A percentile compares a stretch with the other conserved stretches of the same genome.
These are phyloP conservation scores for Mucor circinelloides DNA, from an alignment of 371 early-diverging fungal species.

Conservation along the genomic window DNA sequence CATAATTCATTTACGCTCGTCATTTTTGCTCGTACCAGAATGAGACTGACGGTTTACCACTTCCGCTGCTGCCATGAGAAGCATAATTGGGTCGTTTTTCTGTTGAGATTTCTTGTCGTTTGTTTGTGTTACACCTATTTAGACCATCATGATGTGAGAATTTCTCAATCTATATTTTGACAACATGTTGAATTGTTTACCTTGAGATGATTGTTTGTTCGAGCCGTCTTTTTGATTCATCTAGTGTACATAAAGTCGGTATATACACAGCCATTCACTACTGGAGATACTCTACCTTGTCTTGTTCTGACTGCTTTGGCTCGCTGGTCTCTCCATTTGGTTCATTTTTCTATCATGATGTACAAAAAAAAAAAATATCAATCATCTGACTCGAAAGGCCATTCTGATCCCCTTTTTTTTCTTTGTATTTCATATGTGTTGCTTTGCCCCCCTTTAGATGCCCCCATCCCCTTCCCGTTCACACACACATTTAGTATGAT, in stretches of 20 bases:
- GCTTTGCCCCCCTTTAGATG: not conserved
- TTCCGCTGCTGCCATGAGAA: constrained; percentile 52
- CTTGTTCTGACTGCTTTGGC: not conserved
- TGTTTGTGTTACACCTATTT: constrained; percentile 6
- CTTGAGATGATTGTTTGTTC: not conserved
- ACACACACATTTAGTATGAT: not conserved
- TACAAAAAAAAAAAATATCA: not conserved
- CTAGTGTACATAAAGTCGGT: not conserved
- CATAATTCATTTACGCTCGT: not conserved
- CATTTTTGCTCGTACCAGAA: not conserved
- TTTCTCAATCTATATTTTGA: not conserved
- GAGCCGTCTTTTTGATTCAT: not conserved
- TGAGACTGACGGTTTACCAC: constrained; percentile 28
- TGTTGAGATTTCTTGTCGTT: constrained; percentile 4
- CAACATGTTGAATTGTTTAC: not conserved
- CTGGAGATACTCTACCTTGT: not conserved
- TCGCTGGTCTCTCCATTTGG: not conserved
- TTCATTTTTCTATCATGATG: not conserved
- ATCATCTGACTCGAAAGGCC: constrained; percentile 20
- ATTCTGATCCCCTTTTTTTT: constrained; percentile 3
- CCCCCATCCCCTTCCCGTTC: constrained; percentile 3
- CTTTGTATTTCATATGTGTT: not conserved
- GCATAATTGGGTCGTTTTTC: constrained; percentile 45
- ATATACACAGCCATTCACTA: not conserved
- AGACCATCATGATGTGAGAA: not conserved